These are phyloP conservation scores for Mimosa pudica DNA, from an alignment of 306 rosid genomes.

Conservation along the genomic window DNA sequence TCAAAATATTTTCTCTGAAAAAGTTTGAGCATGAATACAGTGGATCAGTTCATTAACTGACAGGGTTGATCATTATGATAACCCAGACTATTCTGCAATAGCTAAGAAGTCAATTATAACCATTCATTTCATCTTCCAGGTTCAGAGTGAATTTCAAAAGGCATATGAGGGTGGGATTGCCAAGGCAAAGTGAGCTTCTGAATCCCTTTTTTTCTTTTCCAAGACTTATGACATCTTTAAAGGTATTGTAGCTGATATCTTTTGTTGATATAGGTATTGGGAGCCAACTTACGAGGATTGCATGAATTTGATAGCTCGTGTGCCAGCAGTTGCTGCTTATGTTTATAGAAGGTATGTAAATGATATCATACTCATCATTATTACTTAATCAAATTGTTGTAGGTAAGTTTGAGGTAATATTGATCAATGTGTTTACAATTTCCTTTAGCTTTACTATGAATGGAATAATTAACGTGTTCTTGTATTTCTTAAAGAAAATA, in stretches of 20 bases:
- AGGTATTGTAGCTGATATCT: slow-evolving; percentile 34
- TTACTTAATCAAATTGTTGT: slow-evolving; percentile 12
- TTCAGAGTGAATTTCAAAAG: slow-evolving; percentile 90
- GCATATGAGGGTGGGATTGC: slow-evolving; percentile 83
- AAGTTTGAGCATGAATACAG: background rate
- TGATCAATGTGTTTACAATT: slow-evolving; percentile 18
- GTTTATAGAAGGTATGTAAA: slow-evolving; percentile 80
- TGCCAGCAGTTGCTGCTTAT: slow-evolving; percentile 90
- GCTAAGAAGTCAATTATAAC: slow-evolving; percentile 29
- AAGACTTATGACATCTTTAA: slow-evolving; percentile 11
- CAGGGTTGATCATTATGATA: slow-evolving; percentile 4
- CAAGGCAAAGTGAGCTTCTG: slow-evolving; percentile 63
- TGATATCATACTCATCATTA: slow-evolving; percentile 26
- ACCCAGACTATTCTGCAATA: slow-evolving; percentile 14
- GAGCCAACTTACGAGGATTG: slow-evolving; percentile 97
- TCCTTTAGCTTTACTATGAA: slow-evolving; percentile 32
- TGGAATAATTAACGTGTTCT: slow-evolving; percentile 30
- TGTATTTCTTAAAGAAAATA: slow-evolving; percentile 62
- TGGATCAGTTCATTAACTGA: slow-evolving; percentile 1
- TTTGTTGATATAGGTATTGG: slow-evolving; percentile 73
- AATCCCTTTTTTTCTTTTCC: slow-evolving; percentile 22
- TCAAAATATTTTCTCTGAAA: slow-evolving; percentile 5
- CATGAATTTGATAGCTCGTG: slow-evolving; percentile 85
- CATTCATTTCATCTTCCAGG: slow-evolving; percentile 57
- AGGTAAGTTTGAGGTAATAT: slow-evolving; percentile 25